phyloP scores from a whole-genome alignment of 2,329 filamentous ascomycete genomes.

The Hyphodiscus sp. region DNA sequence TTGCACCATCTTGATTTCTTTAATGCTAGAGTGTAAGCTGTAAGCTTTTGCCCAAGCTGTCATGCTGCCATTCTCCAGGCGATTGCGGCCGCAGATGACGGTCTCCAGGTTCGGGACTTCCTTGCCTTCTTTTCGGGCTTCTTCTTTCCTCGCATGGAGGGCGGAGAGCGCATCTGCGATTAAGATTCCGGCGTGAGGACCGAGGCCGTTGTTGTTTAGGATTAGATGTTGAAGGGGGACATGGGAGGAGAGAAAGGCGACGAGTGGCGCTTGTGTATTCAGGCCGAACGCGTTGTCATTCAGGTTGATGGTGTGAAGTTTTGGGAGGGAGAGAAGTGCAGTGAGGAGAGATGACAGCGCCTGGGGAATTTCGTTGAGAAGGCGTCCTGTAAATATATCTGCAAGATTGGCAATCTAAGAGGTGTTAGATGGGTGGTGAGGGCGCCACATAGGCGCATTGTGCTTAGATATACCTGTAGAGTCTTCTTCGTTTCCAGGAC shows the following conservation, averaged over 20 bases:
- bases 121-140: constrained; percentile 63
- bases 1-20: constrained; percentile 92
- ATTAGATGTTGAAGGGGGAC: constrained; percentile 88
- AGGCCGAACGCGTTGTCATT: constrained; percentile 98
- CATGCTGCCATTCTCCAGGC: constrained; percentile 95
- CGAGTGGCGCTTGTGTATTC: constrained; percentile 87
- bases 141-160: constrained; percentile 78
- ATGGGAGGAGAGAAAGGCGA: constrained; percentile 84
- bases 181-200: constrained; percentile 81
- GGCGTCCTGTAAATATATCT: constrained; percentile 94
- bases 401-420: constrained; percentile 77
- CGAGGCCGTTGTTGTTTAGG: constrained; percentile 97
- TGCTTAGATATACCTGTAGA: constrained; percentile 52
- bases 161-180: constrained; percentile 81
- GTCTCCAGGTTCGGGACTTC: constrained; percentile 82
- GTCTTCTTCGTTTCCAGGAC: constrained; percentile 79
- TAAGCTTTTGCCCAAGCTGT: constrained; percentile 87
- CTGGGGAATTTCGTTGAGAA: constrained; percentile 88
- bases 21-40: constrained; percentile 73
- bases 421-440: neutral
- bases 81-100: constrained; percentile 93
- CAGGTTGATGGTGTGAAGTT: constrained; percentile 86
- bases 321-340: constrained; percentile 76
- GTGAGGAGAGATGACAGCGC: constrained; percentile 81
- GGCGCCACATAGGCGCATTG: constrained; percentile 3